Percentiles rank a stretch among this genome's conserved stretches.
Conservation (phyloP, 768 basidiomycete genomes). For the Suillus alpinus region DNA sequence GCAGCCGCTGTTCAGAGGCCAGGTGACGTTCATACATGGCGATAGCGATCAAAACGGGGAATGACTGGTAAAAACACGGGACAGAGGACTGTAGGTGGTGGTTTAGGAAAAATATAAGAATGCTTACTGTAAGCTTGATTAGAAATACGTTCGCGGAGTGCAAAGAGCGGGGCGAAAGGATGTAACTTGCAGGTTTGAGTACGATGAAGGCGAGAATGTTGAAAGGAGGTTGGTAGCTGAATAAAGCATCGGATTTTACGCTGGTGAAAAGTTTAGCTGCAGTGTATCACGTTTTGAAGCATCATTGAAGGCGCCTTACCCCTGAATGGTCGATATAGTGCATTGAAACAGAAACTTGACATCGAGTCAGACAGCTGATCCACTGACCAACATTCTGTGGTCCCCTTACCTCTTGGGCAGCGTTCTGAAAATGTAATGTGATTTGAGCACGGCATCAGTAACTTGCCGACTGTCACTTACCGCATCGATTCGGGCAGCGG, state of each 20-base stretch:
- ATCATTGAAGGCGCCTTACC: slow-evolving; percentile 40
- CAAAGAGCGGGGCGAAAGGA: slow-evolving; percentile 72
- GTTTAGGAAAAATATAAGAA: background rate
- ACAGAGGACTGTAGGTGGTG: slow-evolving; percentile 4
- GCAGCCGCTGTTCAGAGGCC: slow-evolving; percentile 45
- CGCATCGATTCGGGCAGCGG: slow-evolving; percentile 73
- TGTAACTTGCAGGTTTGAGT: slow-evolving; percentile 74
- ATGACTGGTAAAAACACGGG: slow-evolving; percentile 40
- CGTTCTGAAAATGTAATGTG: slow-evolving; percentile 39
- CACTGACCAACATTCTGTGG: background rate
- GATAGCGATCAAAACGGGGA: slow-evolving; percentile 76
- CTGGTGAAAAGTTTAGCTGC: slow-evolving; percentile 35
- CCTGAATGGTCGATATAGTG: slow-evolving; percentile 84
- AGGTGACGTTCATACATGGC: slow-evolving; percentile 78
- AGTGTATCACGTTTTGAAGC: background rate
- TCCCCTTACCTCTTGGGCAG: slow-evolving; percentile 51
- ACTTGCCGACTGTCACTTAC: slow-evolving; percentile 30
- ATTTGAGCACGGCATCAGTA: background rate
- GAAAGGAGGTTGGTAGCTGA: slow-evolving; percentile 91
- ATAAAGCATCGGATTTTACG: slow-evolving; percentile 85
- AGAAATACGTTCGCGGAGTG: slow-evolving; percentile 84
- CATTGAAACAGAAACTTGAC: slow-evolving; percentile 81
- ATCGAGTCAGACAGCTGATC: slow-evolving; percentile 15
- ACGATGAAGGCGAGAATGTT: slow-evolving; percentile 78
- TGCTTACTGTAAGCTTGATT: slow-evolving; percentile 71